Evolutionary conservation across 1,284 basidiomycete genomes (phyloP).

Genomic region (Ganoderma sp.): DNA sequence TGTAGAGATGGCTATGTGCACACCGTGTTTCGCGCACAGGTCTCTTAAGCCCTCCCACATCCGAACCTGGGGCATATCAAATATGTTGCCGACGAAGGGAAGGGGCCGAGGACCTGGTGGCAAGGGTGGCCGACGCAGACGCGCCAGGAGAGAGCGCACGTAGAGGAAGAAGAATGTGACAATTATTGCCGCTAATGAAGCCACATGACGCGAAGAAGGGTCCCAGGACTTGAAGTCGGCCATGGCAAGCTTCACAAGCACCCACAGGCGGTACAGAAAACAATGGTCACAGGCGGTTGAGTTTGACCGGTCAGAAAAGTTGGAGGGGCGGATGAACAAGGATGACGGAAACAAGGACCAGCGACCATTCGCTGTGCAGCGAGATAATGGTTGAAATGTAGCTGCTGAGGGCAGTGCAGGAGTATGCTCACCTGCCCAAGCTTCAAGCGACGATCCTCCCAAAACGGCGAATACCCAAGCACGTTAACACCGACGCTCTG

Average conservation of each 20-base stretch:
- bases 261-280: no score
- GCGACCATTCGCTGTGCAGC: no score
- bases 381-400: no score
- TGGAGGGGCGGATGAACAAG: no score
- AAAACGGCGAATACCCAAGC: no score
- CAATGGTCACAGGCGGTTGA: no score
- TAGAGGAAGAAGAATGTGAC: not conserved
- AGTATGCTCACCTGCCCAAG: no score
- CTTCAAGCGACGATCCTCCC: no score
- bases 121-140: not conserved
- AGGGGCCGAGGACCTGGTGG: conserved; percentile 12
- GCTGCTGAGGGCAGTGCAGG: no score
- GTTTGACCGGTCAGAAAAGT: no score
- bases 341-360: no score
- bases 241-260: not conserved
- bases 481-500: no score
- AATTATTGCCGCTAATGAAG: not conserved
- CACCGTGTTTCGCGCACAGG: conserved; percentile 5
- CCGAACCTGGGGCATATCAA: conserved; percentile 8
- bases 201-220: not conserved
- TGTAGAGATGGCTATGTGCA: not conserved
- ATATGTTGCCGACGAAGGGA: conserved; percentile 15
- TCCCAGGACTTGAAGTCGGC: not conserved
- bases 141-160: not conserved
- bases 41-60: conserved; percentile 6